Conservation (phyloP, 352 stramenopile genomes). For the Aphanomyces stellatus region DNA sequence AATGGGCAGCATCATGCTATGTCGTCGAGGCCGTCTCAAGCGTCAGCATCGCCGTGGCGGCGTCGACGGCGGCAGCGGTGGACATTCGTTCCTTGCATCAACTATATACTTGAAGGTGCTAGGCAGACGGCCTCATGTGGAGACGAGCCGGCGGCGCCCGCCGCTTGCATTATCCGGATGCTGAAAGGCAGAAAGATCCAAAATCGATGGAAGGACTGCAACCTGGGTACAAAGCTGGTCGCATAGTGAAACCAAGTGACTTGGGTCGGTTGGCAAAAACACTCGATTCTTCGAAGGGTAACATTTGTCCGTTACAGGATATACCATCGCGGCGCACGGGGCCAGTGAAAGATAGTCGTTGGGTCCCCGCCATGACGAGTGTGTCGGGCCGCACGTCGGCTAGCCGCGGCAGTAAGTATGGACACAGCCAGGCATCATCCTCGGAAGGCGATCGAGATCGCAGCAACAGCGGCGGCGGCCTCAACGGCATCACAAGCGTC, state of each 20-base stretch:
- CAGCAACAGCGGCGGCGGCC: not conserved
- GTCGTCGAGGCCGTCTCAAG: too few species aligned
- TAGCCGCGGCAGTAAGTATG: not conserved
- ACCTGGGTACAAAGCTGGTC: too few species aligned
- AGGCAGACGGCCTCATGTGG: too few species aligned
- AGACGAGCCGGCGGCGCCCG: not conserved
- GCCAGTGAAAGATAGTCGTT: not conserved
- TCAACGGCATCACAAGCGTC: not conserved
- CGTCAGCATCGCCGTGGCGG: too few species aligned
- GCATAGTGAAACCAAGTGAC: slow-evolving; percentile 4
- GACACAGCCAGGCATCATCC: not conserved
- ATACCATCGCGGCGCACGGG: not conserved
- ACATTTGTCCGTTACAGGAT: slow-evolving; percentile 7
- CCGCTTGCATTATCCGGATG: not conserved
- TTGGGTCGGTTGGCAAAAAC: too few species aligned
- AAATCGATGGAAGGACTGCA: not conserved
- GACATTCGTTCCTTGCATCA: too few species aligned
- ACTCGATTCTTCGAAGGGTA: not conserved
- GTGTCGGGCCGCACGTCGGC: not conserved
- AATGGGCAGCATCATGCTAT: too few species aligned
- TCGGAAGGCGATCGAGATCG: not conserved
- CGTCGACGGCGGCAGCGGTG: too few species aligned
- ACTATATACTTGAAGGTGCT: too few species aligned
- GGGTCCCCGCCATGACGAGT: slow-evolving; percentile 2
- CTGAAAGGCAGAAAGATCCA: not conserved